phyloP scores from a whole-genome alignment of 1,139 yeast species.

The Hyphopichia burtonii region DNA sequence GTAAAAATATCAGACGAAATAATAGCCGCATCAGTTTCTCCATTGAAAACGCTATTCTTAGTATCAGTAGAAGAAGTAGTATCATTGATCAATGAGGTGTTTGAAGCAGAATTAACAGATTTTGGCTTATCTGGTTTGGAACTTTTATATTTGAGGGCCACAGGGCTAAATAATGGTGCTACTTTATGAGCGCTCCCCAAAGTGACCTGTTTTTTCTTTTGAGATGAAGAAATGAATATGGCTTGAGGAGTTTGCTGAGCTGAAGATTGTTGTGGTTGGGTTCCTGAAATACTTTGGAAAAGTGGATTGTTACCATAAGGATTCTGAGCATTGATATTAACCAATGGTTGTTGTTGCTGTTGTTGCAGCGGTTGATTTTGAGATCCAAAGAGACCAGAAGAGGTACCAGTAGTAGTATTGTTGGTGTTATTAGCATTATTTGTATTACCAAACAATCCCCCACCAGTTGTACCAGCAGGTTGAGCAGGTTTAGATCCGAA shows the following conservation, averaged over 20 bases:
- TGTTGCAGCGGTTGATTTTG: slow-evolving; percentile 14
- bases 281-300: slow-evolving; percentile 44
- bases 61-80: background rate
- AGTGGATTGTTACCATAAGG: slow-evolving; percentile 75
- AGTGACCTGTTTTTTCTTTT: slow-evolving; percentile 50
- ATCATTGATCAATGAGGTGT: slow-evolving; percentile 5
- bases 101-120: slow-evolving; percentile 7
- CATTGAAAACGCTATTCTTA: slow-evolving; percentile 19
- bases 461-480: slow-evolving; percentile 3
- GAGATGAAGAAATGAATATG: background rate
- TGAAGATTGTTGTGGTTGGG: slow-evolving; percentile 13
- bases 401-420: slow-evolving; percentile 8
- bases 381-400: slow-evolving; percentile 23
- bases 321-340: slow-evolving; percentile 55
- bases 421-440: slow-evolving; percentile 7
- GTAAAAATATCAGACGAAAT: slow-evolving; percentile 71
- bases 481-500: slow-evolving; percentile 12
- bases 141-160: slow-evolving; percentile 13
- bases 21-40: slow-evolving; percentile 64
- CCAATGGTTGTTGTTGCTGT: slow-evolving; percentile 26
- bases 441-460: slow-evolving; percentile 13
- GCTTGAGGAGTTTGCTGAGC: background rate
- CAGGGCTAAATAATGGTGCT: slow-evolving; percentile 44
- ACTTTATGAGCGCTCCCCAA: slow-evolving; percentile 64
- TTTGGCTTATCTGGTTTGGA: slow-evolving; percentile 7